Base-by-base conservation (phyloP, 2,329 filamentous ascomycete species). In the Ophiostoma montium region DNA sequence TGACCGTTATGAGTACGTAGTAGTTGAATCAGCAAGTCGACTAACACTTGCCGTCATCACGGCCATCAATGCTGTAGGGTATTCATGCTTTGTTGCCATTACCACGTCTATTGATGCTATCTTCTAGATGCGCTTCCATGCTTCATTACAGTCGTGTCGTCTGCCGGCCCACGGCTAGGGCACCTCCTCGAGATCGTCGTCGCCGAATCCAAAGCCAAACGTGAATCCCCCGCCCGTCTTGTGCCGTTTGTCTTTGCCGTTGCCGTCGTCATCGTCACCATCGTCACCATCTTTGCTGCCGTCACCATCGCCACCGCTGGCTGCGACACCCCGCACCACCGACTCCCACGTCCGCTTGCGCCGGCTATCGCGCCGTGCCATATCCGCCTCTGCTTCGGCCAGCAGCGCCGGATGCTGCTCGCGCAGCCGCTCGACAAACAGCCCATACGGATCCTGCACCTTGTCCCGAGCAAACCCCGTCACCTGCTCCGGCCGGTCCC, bases 321-420 rank as follows among this genome's bases (percentile, higher is more conserved):
- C 8, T 50, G n/a, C n/a, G n/a, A n/a, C 56, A 12, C 70, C 69
- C 2, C 79, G 78, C 11, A 87, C 82, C 27, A 87, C 75, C 50
- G 82, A 75, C 60, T 94, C 86, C 90, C 90, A 96, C 58, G 84
- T 94, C 46, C 87, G 76, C 67, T 89, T 92, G 62, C 75, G 86
- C 4, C 73, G 74, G 47, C 71, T 71, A 18, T 65, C 69, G 60
- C 73, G 81, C 57, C 70, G 78, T 51, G 84, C 79, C 48, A 88
- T 60, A 57, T 84, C 75, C 16, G 70, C 47, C 43, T 54, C 61
- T 1, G 80, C 84, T 53, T 77, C 71, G 39, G 79, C 70, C 21
- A 90, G 65, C n/a, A 88, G 61, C 0, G 80, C 75, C 0, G 87
- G 82, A 56, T 86, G 71, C 23, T 69, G 63, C 47, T 74, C 70